phyloP scores from a whole-genome alignment of 495 filamentous ascomycete species.

The Sporormia fimetaria region DNA sequence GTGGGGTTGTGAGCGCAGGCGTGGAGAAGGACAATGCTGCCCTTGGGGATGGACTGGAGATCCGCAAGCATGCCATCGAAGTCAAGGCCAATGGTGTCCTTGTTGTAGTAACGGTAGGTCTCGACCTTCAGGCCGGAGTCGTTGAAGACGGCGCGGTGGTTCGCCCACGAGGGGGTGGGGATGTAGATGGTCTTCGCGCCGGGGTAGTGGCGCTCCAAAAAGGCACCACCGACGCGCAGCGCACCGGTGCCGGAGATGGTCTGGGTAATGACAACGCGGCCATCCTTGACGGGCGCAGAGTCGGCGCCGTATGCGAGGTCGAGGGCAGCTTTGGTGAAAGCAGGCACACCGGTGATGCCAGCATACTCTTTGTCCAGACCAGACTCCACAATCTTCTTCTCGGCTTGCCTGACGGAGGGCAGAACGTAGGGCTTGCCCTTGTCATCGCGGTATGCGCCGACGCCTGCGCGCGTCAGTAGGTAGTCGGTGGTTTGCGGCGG shows the following conservation, averaged over 20 bases:
- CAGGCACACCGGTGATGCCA: slow-evolving; percentile 86
- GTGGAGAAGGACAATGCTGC: slow-evolving; percentile 83
- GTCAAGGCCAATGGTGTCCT: slow-evolving; percentile 94
- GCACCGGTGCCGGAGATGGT: slow-evolving; percentile 97
- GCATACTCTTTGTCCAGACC: slow-evolving; percentile 93
- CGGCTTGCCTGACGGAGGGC: slow-evolving; percentile 79
- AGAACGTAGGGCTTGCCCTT: slow-evolving; percentile 94
- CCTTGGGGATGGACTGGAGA: slow-evolving; percentile 77
- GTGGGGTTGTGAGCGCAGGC: slow-evolving; percentile 99
- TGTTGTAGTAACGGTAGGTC: slow-evolving; percentile 97
- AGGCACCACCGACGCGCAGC: slow-evolving; percentile 85
- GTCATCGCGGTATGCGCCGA: slow-evolving; percentile 83
- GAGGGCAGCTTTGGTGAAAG: slow-evolving; percentile 86
- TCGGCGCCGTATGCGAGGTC: slow-evolving; percentile 78
- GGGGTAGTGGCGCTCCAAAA: slow-evolving; percentile 83
- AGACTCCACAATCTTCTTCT: slow-evolving; percentile 69
- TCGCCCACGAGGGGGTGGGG: slow-evolving; percentile 93
- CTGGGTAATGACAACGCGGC: slow-evolving; percentile 85
- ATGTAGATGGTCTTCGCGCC: slow-evolving; percentile 88
- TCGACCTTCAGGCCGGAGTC: slow-evolving; percentile 82
- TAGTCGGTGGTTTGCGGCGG: background rate
- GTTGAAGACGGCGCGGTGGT: slow-evolving; percentile 92
- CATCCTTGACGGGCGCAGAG: slow-evolving; percentile 60
- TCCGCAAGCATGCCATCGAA: slow-evolving; percentile 89
- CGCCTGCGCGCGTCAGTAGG: slow-evolving; percentile 38